Conservation (phyloP, 1,284 basidiomycete genomes). For the Ustilago hordei region DNA sequence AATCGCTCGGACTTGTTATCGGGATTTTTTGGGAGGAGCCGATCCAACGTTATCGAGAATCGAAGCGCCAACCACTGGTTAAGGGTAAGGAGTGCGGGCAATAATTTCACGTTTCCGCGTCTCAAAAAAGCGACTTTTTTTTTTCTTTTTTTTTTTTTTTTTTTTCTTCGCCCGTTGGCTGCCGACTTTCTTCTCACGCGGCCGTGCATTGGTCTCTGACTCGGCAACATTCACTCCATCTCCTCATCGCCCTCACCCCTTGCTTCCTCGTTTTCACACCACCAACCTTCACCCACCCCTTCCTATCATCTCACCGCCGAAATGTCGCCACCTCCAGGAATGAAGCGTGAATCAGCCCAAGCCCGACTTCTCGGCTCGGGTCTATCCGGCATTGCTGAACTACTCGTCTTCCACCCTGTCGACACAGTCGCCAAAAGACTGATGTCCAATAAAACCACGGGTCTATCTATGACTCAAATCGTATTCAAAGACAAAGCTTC, state of each 20-base stretch:
- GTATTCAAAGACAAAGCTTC: slow-evolving; percentile 88
- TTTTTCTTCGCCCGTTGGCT: not conserved
- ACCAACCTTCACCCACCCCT: not conserved
- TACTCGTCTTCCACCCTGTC: slow-evolving; percentile 74
- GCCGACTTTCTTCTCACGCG: slow-evolving; percentile 3
- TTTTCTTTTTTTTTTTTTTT: too few species aligned
- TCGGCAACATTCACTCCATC: not conserved
- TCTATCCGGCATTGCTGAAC: slow-evolving; percentile 85
- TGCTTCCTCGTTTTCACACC: slow-evolving; percentile 11
- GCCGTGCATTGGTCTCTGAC: slow-evolving; percentile 4
- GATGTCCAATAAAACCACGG: slow-evolving; percentile 82
- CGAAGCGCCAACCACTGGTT: not conserved
- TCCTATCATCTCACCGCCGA: not conserved
- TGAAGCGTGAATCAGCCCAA: slow-evolving; percentile 79
- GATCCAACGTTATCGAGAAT: slow-evolving; percentile 3
- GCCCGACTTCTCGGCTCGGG: slow-evolving; percentile 91
- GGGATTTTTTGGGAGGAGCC: slow-evolving; percentile 5
- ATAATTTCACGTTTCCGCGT: slow-evolving; percentile 1
- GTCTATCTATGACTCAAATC: slow-evolving; percentile 76
- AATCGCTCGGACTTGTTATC: slow-evolving; percentile 10
- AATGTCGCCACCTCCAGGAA: slow-evolving; percentile 61
- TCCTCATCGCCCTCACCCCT: slow-evolving; percentile 20
- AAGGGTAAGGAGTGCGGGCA: not conserved
- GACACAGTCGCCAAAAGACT: slow-evolving; percentile 97
- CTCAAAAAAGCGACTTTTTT: not conserved